These are phyloP conservation scores for Pseudisothecium myosuroides DNA, from an alignment of 225 moss, liverwort and hornwort genomes.

Conservation along the genomic window DNA sequence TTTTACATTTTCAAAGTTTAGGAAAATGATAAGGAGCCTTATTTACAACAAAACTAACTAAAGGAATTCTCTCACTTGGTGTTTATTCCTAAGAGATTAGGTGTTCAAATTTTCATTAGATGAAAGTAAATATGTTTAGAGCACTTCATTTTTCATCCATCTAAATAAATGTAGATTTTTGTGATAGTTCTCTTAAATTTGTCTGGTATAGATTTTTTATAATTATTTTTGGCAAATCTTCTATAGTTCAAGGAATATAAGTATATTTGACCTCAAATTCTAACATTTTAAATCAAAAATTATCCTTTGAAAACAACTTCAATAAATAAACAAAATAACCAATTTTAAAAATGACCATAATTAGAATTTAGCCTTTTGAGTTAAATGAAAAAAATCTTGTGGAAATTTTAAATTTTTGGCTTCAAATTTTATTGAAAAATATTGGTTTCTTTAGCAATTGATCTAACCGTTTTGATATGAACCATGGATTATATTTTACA, in stretches of 20 bases:
- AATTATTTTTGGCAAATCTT: background rate
- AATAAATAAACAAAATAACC: background rate
- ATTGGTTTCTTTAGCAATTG: too few species aligned
- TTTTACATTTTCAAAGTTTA: too few species aligned
- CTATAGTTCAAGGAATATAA: background rate
- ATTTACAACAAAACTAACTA: background rate
- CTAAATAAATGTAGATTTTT: background rate
- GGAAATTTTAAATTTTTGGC: background rate
- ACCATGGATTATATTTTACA: background rate
- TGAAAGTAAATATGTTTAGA: background rate
- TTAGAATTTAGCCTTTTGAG: background rate
- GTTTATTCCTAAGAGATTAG: background rate
- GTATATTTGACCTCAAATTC: background rate
- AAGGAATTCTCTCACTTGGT: background rate
- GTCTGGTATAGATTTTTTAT: background rate
- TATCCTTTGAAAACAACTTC: background rate
- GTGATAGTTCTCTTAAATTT: background rate
- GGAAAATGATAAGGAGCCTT: background rate
- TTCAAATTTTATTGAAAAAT: background rate
- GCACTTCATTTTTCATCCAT: background rate
- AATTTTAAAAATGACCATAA: background rate
- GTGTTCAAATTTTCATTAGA: background rate
- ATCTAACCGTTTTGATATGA: background rate
- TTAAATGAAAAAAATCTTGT: too few species aligned
- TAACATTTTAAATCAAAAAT: too few species aligned